These are phyloP conservation scores for Pseudocercospora pini-densiflorae DNA, from an alignment of 2,329 filamentous ascomycete species.

Conservation along the genomic window DNA sequence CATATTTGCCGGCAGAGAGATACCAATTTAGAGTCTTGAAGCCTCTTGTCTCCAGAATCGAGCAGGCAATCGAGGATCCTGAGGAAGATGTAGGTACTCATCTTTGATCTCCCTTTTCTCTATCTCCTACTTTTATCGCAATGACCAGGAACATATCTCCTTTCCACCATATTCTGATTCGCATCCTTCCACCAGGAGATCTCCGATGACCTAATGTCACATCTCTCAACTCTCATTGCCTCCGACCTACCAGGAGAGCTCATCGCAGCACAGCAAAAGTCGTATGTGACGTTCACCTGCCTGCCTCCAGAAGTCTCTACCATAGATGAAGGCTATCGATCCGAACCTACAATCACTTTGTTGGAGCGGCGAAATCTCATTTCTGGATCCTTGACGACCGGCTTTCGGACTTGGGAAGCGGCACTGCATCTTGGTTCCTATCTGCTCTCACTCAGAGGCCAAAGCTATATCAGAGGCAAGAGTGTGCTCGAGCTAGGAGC, in stretches of 20 bases:
- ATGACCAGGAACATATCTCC: constrained; percentile 19
- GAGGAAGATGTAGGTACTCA: constrained; percentile 77
- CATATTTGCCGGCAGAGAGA: constrained; percentile 65
- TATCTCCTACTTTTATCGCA: not conserved
- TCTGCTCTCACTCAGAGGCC: constrained; percentile 59
- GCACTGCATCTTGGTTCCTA: constrained; percentile 74
- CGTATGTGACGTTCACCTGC: constrained; percentile 72
- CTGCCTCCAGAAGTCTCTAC: constrained; percentile 28
- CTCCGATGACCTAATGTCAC: constrained; percentile 76
- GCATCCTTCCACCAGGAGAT: constrained; percentile 66
- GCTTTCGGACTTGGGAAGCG: constrained; percentile 81
- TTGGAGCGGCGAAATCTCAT: constrained; percentile 72
- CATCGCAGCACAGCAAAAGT: constrained; percentile 70
- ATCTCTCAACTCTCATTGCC: constrained; percentile 68
- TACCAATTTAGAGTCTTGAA: constrained; percentile 78
- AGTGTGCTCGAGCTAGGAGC: constrained; percentile 73
- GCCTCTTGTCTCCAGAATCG: constrained; percentile 69
- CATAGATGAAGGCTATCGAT: constrained; percentile 20
- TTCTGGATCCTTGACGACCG: constrained; percentile 73
- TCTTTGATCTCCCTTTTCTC: constrained; percentile 27
- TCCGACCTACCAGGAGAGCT: constrained; percentile 67
- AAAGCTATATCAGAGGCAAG: constrained; percentile 56
- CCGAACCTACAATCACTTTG: constrained; percentile 58
- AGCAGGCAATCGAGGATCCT: constrained; percentile 76
- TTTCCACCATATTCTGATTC: constrained; percentile 32